Evolutionary conservation across 2,329 filamentous ascomycete species (phyloP).

Genomic region (Pseudopyricularia cyperi): DNA sequence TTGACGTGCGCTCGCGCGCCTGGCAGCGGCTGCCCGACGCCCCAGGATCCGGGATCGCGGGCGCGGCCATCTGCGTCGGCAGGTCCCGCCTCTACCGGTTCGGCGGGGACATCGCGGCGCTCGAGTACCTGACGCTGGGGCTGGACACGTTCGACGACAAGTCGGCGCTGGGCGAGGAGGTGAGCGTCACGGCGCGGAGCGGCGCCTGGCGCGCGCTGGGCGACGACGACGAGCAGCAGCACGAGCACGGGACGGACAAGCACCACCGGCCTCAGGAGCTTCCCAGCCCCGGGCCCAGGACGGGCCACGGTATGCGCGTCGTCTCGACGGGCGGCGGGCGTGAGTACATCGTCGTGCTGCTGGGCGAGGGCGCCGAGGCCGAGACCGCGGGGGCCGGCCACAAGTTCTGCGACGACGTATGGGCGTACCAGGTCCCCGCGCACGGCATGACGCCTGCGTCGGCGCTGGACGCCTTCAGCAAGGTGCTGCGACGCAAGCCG

Average conservation of each 20-base stretch:
- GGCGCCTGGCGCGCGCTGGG: slow-evolving; percentile 35
- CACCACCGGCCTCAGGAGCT: slow-evolving; percentile 8
- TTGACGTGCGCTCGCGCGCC: slow-evolving; percentile 46
- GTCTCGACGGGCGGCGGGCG: slow-evolving; percentile 45
- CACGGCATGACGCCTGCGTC: slow-evolving; percentile 40
- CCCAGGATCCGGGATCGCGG: slow-evolving; percentile 53
- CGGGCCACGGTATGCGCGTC: slow-evolving; percentile 39
- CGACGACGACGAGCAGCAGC: slow-evolving; percentile 17
- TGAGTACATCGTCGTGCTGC: slow-evolving; percentile 48
- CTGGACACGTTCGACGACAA: slow-evolving; percentile 42
- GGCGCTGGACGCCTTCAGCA: slow-evolving; percentile 40
- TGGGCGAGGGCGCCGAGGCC: slow-evolving; percentile 46
- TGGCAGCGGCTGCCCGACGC: slow-evolving; percentile 60
- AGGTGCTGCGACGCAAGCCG: slow-evolving; percentile 36
- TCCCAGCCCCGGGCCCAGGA: slow-evolving; percentile 37
- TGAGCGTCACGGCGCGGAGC: slow-evolving; percentile 34
- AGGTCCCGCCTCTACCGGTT: slow-evolving; percentile 60
- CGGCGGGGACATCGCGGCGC: slow-evolving; percentile 63
- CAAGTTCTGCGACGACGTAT: slow-evolving; percentile 46
- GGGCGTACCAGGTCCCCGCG: slow-evolving; percentile 49
- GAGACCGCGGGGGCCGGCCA: too few species aligned
- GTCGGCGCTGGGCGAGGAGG: slow-evolving; percentile 30
- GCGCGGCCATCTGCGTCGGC: slow-evolving; percentile 51
- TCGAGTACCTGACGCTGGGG: slow-evolving; percentile 52
- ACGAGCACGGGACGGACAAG: slow-evolving; percentile 7